Evolutionary conservation across 2,329 filamentous ascomycete species (phyloP).

Genomic region (Colletotrichum destructivum): DNA sequence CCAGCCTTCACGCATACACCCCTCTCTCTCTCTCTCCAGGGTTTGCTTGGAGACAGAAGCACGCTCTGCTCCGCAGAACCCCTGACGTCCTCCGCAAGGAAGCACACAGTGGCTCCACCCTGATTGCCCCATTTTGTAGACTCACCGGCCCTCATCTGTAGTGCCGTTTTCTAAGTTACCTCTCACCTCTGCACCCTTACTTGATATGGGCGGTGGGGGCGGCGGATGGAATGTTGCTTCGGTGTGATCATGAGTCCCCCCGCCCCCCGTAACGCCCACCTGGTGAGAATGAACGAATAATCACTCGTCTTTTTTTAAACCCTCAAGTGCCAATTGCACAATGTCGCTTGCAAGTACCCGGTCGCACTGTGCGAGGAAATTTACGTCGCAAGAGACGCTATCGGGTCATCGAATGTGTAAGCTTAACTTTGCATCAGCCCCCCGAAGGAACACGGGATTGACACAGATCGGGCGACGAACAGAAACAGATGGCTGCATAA

Average conservation of each 20-base stretch:
- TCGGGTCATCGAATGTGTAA: conserved; percentile 16
- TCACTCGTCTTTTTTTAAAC: conserved; percentile 23
- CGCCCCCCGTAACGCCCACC: not conserved
- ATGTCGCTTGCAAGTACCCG: not conserved
- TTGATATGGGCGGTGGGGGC: not conserved
- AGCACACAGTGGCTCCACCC: not conserved
- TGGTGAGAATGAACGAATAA: conserved; percentile 14
- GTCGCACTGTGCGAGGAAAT: conserved; percentile 28
- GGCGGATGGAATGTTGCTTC: conserved; percentile 3
- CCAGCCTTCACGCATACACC: not conserved
- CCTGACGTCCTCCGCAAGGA: not conserved
- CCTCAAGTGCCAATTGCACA: not conserved
- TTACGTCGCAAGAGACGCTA: not conserved
- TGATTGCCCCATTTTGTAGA: conserved; percentile 27
- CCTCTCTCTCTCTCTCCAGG: conserved; percentile 7
- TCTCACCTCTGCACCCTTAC: not conserved
- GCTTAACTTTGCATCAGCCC: conserved; percentile 33
- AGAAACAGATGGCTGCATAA: conserved; percentile 12
- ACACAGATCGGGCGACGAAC: conserved; percentile 23
- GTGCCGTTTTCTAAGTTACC: not conserved
- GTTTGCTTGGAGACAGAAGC: conserved; percentile 17
- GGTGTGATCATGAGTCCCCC: conserved; percentile 9
- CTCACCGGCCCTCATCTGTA: conserved; percentile 34
- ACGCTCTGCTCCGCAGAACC: conserved; percentile 1
- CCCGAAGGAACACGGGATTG: not conserved